Evolutionary conservation across 371 early-diverging fungal genomes (phyloP), one percentile per base, ranked within the genome.

Genomic region (Apophysomyces sp.): DNA sequence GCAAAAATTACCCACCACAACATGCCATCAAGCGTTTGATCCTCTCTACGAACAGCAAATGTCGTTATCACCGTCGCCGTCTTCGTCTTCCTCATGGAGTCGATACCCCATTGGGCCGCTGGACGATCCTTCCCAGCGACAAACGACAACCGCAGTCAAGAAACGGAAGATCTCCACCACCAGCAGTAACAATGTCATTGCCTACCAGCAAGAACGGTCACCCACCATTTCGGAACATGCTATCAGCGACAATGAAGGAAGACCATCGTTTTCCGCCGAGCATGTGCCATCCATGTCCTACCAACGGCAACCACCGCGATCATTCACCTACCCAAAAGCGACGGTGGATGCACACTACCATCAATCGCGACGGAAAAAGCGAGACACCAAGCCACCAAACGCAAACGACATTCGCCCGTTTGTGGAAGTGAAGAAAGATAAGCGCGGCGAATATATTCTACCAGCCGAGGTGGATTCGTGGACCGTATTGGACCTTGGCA

Each of bases 401-500:
- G 67, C 63, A 7, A 72, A 69, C 18, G 75, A 75, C 55, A 64
- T 75, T 44, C 67, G 75, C 12, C 65, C 75, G 12, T 71, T 69
- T 52, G 65, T 69, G 34, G 79, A 74, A n/a, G 82, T 92, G 11
- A 82, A 85, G 27, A 70, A 68, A 34, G 86, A 88, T 61, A 81
- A 80, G 39, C 58, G 77, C 9, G 94, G 96, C 4, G 74, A 76
- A 27, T 84, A 89, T 37, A 81, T 88, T 18, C 69, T 94, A 26
- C 96, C 96, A 3, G 82, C 92, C 18, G 82, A 86, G 49, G 77
- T 92, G 8, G 96, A 94, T 15, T 86, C 90, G 24, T 80, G 92
- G 51, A 92, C 92, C 4, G 77, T 95, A 24, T 65, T 86, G 12
- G 65, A 55, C 32, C 75, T 93, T 12, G 96, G 96, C 11, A 73